Evolutionary conservation across 2,329 filamentous ascomycete genomes (phyloP).

Genomic region (Colletotrichum costaricense): DNA sequence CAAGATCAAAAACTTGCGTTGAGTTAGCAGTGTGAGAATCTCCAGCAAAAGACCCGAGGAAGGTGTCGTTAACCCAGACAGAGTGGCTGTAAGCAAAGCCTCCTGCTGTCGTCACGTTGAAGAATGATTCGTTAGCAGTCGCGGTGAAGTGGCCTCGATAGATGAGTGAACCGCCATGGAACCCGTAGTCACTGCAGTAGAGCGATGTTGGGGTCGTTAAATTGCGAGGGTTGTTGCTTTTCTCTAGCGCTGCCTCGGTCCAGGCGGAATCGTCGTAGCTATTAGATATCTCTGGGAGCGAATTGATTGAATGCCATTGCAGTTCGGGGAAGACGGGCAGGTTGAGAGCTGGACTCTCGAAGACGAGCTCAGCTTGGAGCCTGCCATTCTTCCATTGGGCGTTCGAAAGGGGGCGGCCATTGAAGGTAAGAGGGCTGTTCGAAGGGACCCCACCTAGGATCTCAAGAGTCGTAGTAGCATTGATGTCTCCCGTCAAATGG

Average conservation of each 20-base stretch:
- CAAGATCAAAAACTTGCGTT: slow-evolving; percentile 49
- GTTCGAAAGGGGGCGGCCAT: not conserved
- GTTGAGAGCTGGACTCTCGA: too few species aligned
- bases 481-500: not conserved
- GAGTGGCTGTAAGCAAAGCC: slow-evolving; percentile 73
- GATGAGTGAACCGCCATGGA: too few species aligned
- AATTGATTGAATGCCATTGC: too few species aligned
- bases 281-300: too few species aligned
- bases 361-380: not conserved
- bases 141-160: slow-evolving; percentile 62
- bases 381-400: not conserved
- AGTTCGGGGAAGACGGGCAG: too few species aligned
- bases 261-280: too few species aligned
- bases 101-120: slow-evolving; percentile 69
- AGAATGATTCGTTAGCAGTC: slow-evolving; percentile 62
- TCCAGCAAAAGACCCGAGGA: slow-evolving; percentile 71
- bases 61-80: slow-evolving; percentile 69
- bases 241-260: too few species aligned
- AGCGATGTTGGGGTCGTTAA: too few species aligned
- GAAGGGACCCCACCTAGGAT: not conserved
- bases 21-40: slow-evolving; percentile 57
- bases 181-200: too few species aligned
- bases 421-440: not conserved
- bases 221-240: too few species aligned
- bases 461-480: not conserved